Evolutionary conservation across 1,139 yeast species (phyloP).

Genomic region (Yamadazyma conglobata): DNA sequence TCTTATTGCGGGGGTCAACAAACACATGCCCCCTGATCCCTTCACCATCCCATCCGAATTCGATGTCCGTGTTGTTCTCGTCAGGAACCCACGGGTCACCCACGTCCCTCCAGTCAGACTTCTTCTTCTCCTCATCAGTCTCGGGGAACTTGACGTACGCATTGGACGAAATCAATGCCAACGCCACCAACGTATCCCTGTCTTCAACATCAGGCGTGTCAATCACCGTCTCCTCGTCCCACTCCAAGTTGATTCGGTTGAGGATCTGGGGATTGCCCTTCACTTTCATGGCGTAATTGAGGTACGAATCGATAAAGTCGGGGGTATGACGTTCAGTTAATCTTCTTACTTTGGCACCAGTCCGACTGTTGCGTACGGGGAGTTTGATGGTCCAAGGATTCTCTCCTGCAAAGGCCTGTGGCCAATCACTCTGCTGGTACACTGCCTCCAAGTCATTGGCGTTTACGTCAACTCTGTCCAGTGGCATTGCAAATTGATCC

Average conservation of each 20-base stretch:
- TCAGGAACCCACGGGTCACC: constrained; percentile 56
- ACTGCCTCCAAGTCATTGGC: constrained; percentile 24
- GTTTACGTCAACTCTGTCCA: constrained; percentile 4
- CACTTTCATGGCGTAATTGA: constrained; percentile 51
- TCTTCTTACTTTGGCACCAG: constrained; percentile 36
- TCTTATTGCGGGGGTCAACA: constrained; percentile 57
- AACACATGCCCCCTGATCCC: constrained; percentile 93
- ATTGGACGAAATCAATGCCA: constrained; percentile 86
- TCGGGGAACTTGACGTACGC: constrained; percentile 82
- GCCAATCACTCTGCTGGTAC: constrained; percentile 38
- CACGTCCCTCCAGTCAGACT: constrained; percentile 81
- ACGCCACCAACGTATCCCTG: constrained; percentile 62
- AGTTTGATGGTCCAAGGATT: constrained; percentile 45
- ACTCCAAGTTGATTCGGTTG: constrained; percentile 47
- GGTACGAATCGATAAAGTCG: constrained; percentile 60
- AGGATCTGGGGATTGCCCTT: constrained; percentile 43
- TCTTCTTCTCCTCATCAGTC: constrained; percentile 51
- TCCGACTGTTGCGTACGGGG: constrained; percentile 20
- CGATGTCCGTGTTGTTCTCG: constrained; percentile 28
- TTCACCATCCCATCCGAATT: constrained; percentile 82
- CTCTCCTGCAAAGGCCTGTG: constrained; percentile 26
- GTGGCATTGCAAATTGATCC: constrained; percentile 5
- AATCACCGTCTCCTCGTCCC: constrained; percentile 47
- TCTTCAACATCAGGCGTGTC: constrained; percentile 73
- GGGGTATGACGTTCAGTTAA: constrained; percentile 58